These are phyloP conservation scores for Fusarium albosuccineum DNA, from an alignment of 2,329 filamentous ascomycete genomes.

Conservation along the genomic window DNA sequence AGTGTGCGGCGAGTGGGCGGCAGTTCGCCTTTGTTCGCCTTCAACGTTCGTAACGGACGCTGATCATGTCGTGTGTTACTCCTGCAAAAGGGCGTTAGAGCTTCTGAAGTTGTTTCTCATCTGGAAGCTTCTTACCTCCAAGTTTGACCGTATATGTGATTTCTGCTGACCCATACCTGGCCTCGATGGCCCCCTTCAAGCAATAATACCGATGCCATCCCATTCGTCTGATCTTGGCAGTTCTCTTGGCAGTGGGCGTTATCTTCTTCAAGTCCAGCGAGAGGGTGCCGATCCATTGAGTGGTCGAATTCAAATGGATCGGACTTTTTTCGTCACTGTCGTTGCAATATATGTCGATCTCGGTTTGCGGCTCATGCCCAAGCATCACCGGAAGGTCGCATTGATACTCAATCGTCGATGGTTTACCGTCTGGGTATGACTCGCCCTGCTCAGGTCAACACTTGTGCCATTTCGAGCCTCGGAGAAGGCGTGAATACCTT, in stretches of 20 bases:
- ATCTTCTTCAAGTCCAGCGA: slow-evolving; percentile 54
- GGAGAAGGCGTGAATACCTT: slow-evolving; percentile 47
- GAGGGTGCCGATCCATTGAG: slow-evolving; percentile 51
- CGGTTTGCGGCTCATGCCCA: slow-evolving; percentile 53
- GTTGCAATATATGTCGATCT: slow-evolving; percentile 55
- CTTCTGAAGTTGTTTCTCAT: neutral
- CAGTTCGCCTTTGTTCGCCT: neutral
- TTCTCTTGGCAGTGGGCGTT: slow-evolving; percentile 47
- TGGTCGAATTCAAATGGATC: slow-evolving; percentile 47
- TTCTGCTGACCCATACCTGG: slow-evolving; percentile 55
- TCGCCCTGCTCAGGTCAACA: slow-evolving; percentile 49
- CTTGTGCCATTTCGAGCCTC: neutral
- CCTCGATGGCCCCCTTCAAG: slow-evolving; percentile 53
- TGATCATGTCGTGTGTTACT: slow-evolving; percentile 54
- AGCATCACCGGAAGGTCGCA: slow-evolving; percentile 54
- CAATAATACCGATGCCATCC: slow-evolving; percentile 55
- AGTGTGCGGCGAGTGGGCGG: neutral
- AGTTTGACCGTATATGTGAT: slow-evolving; percentile 55
- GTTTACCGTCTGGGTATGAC: slow-evolving; percentile 54
- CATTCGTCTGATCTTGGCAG: slow-evolving; percentile 50
- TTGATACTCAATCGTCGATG: slow-evolving; percentile 54
- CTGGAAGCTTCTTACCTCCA: slow-evolving; percentile 47
- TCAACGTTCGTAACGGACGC: slow-evolving; percentile 50
- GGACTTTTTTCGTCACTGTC: slow-evolving; percentile 50
- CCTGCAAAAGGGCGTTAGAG: slow-evolving; percentile 45